Base-by-base conservation (phyloP, 2,329 filamentous ascomycete genomes). In the Sporothrix euskadiensis region DNA sequence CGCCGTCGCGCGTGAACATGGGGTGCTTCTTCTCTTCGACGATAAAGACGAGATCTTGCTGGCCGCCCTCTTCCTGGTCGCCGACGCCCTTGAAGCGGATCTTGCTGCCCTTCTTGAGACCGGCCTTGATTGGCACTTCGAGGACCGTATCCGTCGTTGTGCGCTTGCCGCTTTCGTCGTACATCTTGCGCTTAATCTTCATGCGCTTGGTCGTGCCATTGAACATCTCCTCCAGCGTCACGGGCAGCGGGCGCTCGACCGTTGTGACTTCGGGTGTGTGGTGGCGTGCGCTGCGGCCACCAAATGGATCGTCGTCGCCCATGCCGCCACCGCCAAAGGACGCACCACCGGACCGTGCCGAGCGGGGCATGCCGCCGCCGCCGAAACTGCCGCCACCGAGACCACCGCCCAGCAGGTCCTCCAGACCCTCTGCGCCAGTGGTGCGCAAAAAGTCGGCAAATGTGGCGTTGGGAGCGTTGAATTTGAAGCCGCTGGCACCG, bases 51-150 rank as follows among this genome's bases (percentile, higher is more conserved):
- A 99, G 83, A 82, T 99, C 96, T 82, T 99, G 96, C 74, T 94
- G 93, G 16, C 95, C 95, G 57, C 96, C 96, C 80, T 98, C 96
- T 75, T 97, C 94, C 81, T 98, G 94, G 82, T 99, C 96, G 12
- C 96, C 96, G n/a, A 99, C 94, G 57, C 95, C 94, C 80, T 92
- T 93, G 81, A 97, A 99, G 83, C 98, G 98, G 83, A 99, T 97
- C 87, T 98, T 99, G 79, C 93, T 97, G 41, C 96, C 96, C 78
- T 97, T 94, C 84, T 98, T 98, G 82, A 98, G 84, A 74, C 96
- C 96, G 6, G 94, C 91, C 84, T 98, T 98, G 84, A 99, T 97
- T 65, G 94, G 94, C 71, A 98, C 95, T 80, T 97, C 94, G 41
- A 99, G 85, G 22, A 98, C 93, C 79, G 94, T 92, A 78, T 99